These are phyloP conservation scores for Incumbomyces lentus DNA, from an alignment of 2,329 filamentous ascomycete species.

Conservation along the genomic window DNA sequence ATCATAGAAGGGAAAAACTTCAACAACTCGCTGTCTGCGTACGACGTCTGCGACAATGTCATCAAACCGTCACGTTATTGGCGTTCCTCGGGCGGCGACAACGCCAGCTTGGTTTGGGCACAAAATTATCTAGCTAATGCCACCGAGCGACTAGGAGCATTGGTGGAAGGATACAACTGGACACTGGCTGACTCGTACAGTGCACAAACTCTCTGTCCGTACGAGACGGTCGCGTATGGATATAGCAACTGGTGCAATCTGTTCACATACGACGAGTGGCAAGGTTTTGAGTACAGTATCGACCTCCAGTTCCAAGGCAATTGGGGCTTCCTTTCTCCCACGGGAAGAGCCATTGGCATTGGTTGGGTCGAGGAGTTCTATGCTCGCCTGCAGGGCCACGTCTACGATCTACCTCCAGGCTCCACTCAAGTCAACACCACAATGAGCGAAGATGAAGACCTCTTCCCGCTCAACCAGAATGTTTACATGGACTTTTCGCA, in stretches of 20 bases:
- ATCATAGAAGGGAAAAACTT: slow-evolving; percentile 54
- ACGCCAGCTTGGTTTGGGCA: slow-evolving; percentile 51
- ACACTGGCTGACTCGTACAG: slow-evolving; percentile 50
- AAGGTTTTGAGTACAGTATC: slow-evolving; percentile 59
- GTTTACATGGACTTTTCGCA: slow-evolving; percentile 72
- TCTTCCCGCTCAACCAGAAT: slow-evolving; percentile 65
- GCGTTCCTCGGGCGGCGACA: slow-evolving; percentile 40
- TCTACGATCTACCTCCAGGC: slow-evolving; percentile 17
- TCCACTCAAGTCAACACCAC: slow-evolving; percentile 38
- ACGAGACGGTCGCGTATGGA: slow-evolving; percentile 64
- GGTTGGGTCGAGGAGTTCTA: slow-evolving; percentile 64
- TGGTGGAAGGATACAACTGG: slow-evolving; percentile 53
- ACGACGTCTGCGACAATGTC: slow-evolving; percentile 53
- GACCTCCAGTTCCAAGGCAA: slow-evolving; percentile 54
- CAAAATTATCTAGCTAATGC: slow-evolving; percentile 56
- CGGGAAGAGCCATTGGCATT: slow-evolving; percentile 40
- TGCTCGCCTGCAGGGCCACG: slow-evolving; percentile 45
- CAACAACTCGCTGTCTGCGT: slow-evolving; percentile 61
- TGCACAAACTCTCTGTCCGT: slow-evolving; percentile 63
- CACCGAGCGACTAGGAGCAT: slow-evolving; percentile 46
- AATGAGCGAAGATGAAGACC: slow-evolving; percentile 45
- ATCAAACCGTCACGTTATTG: slow-evolving; percentile 15
- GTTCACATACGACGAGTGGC: slow-evolving; percentile 67
- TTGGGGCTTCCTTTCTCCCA: slow-evolving; percentile 40
- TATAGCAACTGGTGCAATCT: slow-evolving; percentile 64